Conservation (phyloP, 208 protist species). For the Trypanosoma scelopori region DNA sequence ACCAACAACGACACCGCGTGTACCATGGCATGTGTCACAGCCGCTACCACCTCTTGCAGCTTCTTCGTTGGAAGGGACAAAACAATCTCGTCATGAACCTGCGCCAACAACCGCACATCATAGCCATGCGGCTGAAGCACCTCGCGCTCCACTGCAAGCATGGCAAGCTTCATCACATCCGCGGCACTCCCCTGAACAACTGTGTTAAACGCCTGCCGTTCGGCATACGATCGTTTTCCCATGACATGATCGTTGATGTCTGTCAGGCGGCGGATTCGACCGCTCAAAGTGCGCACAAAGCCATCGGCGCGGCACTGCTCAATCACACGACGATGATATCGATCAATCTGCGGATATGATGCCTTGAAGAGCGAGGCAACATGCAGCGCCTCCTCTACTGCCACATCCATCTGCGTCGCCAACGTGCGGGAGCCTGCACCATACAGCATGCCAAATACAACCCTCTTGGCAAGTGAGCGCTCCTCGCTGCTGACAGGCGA, state of each 20-base stretch:
- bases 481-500: constrained; percentile 62
- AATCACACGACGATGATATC: constrained; percentile 61
- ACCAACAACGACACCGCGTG: constrained; percentile 55
- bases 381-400: constrained; percentile 57
- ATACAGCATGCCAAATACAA: constrained; percentile 90
- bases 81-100: constrained; percentile 76
- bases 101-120: constrained; percentile 50
- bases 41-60: constrained; percentile 36
- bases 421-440: constrained; percentile 73
- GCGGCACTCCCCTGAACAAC: constrained; percentile 88
- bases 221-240: constrained; percentile 65
- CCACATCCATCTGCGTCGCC: constrained; percentile 65
- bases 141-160: constrained; percentile 73
- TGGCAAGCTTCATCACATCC: constrained; percentile 88
- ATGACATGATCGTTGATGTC: constrained; percentile 68
- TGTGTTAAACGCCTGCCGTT: constrained; percentile 92
- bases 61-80: constrained; percentile 29
- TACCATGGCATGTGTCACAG: constrained; percentile 37
- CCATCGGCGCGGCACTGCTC: constrained; percentile 67
- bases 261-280: constrained; percentile 64
- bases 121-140: constrained; percentile 48
- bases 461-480: constrained; percentile 74
- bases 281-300: constrained; percentile 81
- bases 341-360: constrained; percentile 66
- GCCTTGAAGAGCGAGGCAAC: constrained; percentile 52